Percentiles rank a stretch among this genome's conserved stretches.
phyloP scores from a whole-genome alignment of 306 rosid genomes.

The Glycine soja region DNA sequence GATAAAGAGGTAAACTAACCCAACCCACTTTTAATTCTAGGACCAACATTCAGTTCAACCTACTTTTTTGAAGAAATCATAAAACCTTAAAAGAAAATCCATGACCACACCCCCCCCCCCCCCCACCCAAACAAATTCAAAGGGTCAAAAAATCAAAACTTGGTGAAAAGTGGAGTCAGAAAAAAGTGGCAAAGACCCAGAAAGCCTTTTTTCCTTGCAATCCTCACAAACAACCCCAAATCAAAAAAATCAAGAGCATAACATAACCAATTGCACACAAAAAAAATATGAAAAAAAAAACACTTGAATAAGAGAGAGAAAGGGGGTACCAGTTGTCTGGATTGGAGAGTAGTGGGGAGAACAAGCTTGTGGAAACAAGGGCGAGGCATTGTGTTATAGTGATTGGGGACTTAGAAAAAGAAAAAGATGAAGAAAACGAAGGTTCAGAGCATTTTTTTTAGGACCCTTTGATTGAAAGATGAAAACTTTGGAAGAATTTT shows the following conservation, averaged over 20 bases:
- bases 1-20: conserved; percentile 4
- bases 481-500: conserved; percentile 29
- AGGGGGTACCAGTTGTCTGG: conserved; percentile 75
- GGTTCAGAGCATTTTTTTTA: conserved; percentile 47
- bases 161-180: conserved; percentile 20
- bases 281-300: background rate
- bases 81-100: conserved; percentile 23
- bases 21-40: conserved; percentile 10
- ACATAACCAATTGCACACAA: conserved; percentile 10
- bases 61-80: background rate
- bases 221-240: conserved; percentile 27
- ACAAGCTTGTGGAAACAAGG: conserved; percentile 84
- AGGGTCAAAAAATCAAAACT: background rate
- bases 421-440: background rate
- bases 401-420: conserved; percentile 26
- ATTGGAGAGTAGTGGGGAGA: conserved; percentile 66
- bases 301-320: background rate
- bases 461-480: conserved; percentile 40
- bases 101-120: conserved; percentile 1
- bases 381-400: conserved; percentile 62
- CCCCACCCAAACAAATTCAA: background rate
- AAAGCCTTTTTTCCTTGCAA: background rate
- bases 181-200: conserved; percentile 16
- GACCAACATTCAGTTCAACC: conserved; percentile 12
- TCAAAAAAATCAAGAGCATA: conserved; percentile 7